Evolutionary conservation across 768 basidiomycete genomes (phyloP).

Genomic region (Suillus occidentalis): DNA sequence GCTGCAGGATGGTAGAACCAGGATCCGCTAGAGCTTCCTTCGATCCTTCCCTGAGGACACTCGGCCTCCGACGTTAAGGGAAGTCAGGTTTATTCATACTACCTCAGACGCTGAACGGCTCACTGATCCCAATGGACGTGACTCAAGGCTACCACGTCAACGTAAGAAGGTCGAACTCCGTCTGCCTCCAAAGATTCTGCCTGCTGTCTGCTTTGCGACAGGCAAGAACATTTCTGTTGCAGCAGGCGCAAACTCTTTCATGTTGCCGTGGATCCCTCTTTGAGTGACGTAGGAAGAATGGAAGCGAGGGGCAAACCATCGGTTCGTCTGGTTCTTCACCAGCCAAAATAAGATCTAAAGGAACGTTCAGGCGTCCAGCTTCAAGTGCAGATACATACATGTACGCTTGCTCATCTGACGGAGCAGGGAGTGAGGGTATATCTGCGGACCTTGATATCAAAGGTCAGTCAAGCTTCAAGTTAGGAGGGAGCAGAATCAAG

Average conservation of each 20-base stretch:
- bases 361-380: conserved; percentile 44
- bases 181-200: conserved; percentile 47
- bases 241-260: conserved; percentile 40
- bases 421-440: conserved; percentile 37
- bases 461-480: not conserved
- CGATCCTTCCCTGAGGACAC: conserved; percentile 42
- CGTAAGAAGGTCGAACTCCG: conserved; percentile 40
- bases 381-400: conserved; percentile 57
- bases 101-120: conserved; percentile 45
- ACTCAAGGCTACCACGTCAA: conserved; percentile 45
- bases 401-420: conserved; percentile 45
- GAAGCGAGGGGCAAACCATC: conserved; percentile 43
- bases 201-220: conserved; percentile 29
- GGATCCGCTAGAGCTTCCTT: conserved; percentile 27
- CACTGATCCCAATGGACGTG: conserved; percentile 52
- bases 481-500: not conserved
- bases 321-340: conserved; percentile 31
- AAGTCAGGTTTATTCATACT: conserved; percentile 36
- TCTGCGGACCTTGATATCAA: not conserved
- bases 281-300: conserved; percentile 54
- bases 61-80: conserved; percentile 45
- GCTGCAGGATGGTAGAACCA: conserved; percentile 37
- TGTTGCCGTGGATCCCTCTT: conserved; percentile 48
- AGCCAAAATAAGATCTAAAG: conserved; percentile 36
- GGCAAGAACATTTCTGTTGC: conserved; percentile 15